Conservation (phyloP, 2,329 filamentous ascomycete genomes). For the Sporothrix pseudoabietina region DNA sequence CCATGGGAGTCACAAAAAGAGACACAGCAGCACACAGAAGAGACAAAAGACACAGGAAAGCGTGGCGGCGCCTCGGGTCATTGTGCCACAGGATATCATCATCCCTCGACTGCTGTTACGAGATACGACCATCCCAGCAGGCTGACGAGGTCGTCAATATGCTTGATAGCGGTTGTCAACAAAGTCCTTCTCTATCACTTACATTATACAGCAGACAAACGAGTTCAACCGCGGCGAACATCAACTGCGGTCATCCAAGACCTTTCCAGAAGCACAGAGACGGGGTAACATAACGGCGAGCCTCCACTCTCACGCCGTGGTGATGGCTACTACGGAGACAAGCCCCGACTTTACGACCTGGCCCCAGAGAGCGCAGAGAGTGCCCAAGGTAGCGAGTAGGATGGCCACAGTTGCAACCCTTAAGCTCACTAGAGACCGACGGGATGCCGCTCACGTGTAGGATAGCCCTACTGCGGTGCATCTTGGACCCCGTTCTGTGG, state of each 20-base stretch:
- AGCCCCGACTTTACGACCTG: neutral
- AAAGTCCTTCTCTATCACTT: neutral
- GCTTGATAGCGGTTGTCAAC: neutral
- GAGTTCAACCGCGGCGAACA: neutral
- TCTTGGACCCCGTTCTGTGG: neutral
- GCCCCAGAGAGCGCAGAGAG: neutral
- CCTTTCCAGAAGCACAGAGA: neutral
- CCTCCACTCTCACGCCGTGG: neutral
- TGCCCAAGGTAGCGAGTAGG: neutral
- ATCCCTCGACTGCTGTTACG: slow-evolving; percentile 14
- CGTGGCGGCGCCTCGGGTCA: neutral
- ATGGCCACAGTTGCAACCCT: neutral
- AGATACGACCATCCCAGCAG: neutral
- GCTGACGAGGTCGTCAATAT: neutral
- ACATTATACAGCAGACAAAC: neutral
- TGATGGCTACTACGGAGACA: neutral
- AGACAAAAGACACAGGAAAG: neutral
- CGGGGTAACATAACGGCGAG: neutral
- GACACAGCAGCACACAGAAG: neutral
- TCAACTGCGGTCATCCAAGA: neutral
- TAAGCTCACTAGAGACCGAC: neutral
- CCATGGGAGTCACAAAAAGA: slow-evolving; percentile 11
- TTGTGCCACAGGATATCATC: neutral
- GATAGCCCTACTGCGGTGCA: slow-evolving; percentile 11
- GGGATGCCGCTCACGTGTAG: neutral